phyloP scores from a whole-genome alignment of 2,329 filamentous ascomycete species.

The Catunica adiposa region DNA sequence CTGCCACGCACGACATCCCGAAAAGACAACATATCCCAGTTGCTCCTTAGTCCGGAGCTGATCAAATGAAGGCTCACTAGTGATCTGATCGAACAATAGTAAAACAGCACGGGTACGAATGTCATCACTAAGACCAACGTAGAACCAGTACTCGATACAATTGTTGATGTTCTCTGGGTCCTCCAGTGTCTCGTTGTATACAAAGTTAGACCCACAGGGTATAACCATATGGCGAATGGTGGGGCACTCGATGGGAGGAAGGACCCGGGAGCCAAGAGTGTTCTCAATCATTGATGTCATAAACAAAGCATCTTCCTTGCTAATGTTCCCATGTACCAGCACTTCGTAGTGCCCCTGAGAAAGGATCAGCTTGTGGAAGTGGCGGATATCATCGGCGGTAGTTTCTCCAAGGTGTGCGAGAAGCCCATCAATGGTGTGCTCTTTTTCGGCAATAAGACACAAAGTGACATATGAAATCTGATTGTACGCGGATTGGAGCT shows the following conservation, averaged over 20 bases:
- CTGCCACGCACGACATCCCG: conserved; percentile 52
- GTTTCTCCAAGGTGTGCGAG: conserved; percentile 60
- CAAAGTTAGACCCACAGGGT: conserved; percentile 63
- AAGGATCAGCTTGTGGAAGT: conserved; percentile 66
- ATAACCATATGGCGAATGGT: conserved; percentile 61
- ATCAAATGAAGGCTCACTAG: conserved; percentile 86
- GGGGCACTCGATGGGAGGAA: conserved; percentile 67
- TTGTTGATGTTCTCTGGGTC: conserved; percentile 84
- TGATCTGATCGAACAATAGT: conserved; percentile 72
- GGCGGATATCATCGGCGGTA: conserved; percentile 54
- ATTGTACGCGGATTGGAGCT: conserved; percentile 74
- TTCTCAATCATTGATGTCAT: conserved; percentile 70
- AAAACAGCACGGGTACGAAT: conserved; percentile 57
- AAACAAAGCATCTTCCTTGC: conserved; percentile 80
- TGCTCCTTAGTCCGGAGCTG: conserved; percentile 93
- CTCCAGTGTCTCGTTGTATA: conserved; percentile 64
- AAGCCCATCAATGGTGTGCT: conserved; percentile 66
- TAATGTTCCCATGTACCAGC: conserved; percentile 78
- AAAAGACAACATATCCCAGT: conserved; percentile 91
- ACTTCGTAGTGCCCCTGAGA: conserved; percentile 76
- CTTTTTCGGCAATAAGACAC: conserved; percentile 62
- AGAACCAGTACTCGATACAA: conserved; percentile 64
- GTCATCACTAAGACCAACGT: conserved; percentile 52
- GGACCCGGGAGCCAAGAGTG: conserved; percentile 53
- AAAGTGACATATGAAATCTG: conserved; percentile 72